Evolutionary conservation across 805 yeast genomes (phyloP).

Genomic region (Komagataella populi): DNA sequence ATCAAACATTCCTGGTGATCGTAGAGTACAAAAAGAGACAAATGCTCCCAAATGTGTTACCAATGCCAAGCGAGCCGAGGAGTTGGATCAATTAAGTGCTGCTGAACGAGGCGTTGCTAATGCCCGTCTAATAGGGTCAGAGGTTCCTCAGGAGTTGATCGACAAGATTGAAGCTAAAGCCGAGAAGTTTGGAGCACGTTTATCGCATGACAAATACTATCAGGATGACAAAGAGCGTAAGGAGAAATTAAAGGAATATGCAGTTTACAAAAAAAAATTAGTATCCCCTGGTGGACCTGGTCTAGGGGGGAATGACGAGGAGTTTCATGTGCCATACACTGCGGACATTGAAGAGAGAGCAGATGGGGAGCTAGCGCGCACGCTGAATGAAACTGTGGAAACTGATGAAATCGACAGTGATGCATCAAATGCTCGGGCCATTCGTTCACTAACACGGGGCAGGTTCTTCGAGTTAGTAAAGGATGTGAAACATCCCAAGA

Average conservation of each 20-base stretch:
- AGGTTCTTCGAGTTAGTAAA: constrained; percentile 35
- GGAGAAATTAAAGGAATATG: constrained; percentile 42
- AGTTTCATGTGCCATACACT: constrained; percentile 43
- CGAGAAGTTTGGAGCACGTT: constrained; percentile 24
- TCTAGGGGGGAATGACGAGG: constrained; percentile 7
- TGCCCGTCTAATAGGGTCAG: constrained; percentile 28
- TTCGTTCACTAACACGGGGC: constrained; percentile 61
- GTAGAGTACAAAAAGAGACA: constrained; percentile 9
- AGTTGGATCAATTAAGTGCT: constrained; percentile 42
- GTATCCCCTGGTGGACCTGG: constrained; percentile 37
- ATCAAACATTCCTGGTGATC: constrained; percentile 8
- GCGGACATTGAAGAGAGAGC: constrained; percentile 51
- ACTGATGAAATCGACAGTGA: constrained; percentile 44
- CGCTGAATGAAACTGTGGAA: constrained; percentile 36
- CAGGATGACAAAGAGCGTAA: constrained; percentile 34
- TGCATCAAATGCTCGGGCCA: constrained; percentile 38
- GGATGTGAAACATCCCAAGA: constrained; percentile 21
- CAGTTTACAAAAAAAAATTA: constrained; percentile 42
- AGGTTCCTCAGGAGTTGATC: constrained; percentile 17
- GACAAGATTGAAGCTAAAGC: constrained; percentile 17
- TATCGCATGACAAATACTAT: constrained; percentile 31
- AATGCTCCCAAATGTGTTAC: constrained; percentile 13
- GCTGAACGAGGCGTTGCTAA: constrained; percentile 46
- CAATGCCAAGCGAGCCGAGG: constrained; percentile 34
- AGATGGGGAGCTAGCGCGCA: constrained; percentile 45